Conservation (phyloP, 2,329 filamentous ascomycete species). For the Paraphaeosphaeria minitans region DNA sequence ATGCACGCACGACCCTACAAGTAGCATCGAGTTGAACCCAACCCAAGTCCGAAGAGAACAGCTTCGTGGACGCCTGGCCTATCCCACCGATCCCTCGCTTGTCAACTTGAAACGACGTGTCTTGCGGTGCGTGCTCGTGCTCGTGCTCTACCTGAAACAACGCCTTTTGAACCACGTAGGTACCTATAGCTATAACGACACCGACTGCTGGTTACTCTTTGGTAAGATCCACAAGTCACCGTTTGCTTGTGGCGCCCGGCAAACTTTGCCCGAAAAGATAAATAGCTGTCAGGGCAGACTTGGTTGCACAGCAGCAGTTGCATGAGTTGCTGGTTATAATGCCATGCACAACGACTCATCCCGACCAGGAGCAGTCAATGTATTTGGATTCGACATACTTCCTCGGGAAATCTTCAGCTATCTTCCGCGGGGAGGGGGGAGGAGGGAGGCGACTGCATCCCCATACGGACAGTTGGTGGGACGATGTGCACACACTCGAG, state of each 20-base stretch:
- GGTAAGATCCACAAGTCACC: neutral
- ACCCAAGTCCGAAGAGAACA: conserved; percentile 9
- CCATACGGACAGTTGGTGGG: neutral
- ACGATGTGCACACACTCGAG: neutral
- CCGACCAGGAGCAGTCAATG: neutral
- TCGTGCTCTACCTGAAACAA: neutral
- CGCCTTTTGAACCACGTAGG: neutral
- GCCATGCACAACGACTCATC: neutral
- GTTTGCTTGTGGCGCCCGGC: neutral
- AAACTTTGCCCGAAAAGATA: neutral
- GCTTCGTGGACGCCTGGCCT: conserved; percentile 1
- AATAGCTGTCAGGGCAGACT: neutral
- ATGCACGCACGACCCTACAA: conserved; percentile 9
- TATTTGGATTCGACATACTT: neutral
- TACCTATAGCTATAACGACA: neutral
- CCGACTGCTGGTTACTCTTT: neutral
- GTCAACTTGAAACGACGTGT: conserved; percentile 5
- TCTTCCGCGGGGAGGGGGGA: neutral
- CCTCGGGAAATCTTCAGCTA: neutral
- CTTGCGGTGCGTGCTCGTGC: conserved; percentile 3
- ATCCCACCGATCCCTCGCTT: neutral
- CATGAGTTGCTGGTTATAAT: neutral
- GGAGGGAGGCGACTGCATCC: neutral
- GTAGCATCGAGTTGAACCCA: conserved; percentile 11
- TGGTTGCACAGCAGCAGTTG: neutral